phyloP scores from a whole-genome alignment of 2,329 filamentous ascomycete species.

The Exophiala bonariae region DNA sequence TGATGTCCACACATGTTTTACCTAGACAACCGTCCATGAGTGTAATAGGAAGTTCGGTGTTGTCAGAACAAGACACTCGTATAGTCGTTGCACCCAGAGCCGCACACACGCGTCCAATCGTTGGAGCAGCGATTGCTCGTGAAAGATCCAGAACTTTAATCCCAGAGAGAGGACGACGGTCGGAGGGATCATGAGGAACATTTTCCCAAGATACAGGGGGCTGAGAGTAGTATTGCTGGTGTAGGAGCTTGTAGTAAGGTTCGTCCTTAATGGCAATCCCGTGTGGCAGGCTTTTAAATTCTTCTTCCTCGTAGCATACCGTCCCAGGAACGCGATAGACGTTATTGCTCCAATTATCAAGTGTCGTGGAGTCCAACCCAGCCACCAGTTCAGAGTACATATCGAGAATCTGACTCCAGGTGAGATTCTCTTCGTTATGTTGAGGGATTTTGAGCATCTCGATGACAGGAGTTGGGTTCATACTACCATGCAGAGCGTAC shows the following conservation, averaged over 20 bases:
- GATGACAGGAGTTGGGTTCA: constrained; percentile 10
- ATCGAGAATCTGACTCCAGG: constrained; percentile 7
- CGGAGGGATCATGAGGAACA: constrained; percentile 1
- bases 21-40: constrained; percentile 71
- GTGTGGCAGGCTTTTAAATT: constrained; percentile 7
- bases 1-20: constrained; percentile 64
- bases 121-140: constrained; percentile 72
- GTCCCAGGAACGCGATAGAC: constrained; percentile 14
- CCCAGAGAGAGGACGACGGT: constrained; percentile 47
- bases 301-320: constrained; percentile 10
- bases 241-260: neutral
- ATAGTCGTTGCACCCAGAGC: constrained; percentile 73
- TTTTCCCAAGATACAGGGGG: neutral
- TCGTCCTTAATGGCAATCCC: neutral
- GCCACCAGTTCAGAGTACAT: constrained; percentile 10
- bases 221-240: neutral
- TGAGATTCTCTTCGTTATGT: constrained; percentile 11
- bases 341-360: constrained; percentile 17
- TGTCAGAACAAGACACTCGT: constrained; percentile 65
- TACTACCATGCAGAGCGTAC: constrained; percentile 44
- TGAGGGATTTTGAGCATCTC: constrained; percentile 12
- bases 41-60: constrained; percentile 73
- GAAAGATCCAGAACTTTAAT: constrained; percentile 74
- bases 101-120: constrained; percentile 68
- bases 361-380: constrained; percentile 3